These are phyloP conservation scores for Poa pratensis DNA, from an alignment of 176 grass and related monocot species.

Conservation along the genomic window DNA sequence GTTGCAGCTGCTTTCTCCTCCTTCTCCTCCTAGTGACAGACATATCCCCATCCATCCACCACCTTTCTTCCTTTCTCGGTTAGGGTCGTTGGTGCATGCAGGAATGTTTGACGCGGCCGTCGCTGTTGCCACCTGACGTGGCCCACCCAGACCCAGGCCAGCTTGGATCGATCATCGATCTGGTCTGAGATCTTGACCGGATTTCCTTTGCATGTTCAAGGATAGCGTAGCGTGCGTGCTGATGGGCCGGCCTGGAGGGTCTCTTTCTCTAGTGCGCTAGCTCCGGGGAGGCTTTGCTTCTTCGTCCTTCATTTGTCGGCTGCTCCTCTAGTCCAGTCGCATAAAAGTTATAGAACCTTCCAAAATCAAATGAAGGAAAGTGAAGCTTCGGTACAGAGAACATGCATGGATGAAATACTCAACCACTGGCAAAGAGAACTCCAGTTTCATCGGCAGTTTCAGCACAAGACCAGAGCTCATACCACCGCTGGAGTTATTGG, in stretches of 20 bases:
- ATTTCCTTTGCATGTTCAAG: not conserved
- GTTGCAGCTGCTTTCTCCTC: not conserved
- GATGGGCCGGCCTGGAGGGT: no score
- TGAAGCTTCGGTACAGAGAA: no score
- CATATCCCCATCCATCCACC: not conserved
- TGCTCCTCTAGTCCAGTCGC: not conserved
- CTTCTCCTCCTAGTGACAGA: not conserved
- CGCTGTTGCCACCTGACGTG: not conserved
- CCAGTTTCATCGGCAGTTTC: no score
- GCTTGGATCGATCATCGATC: not conserved
- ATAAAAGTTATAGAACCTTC: no score
- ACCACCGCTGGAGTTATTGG: no score
- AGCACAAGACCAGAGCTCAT: no score
- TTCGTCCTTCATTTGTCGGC: not conserved
- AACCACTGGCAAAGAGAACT: no score
- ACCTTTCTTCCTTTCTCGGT: not conserved
- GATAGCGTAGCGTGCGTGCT: not conserved
- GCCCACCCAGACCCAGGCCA: slow-evolving; percentile 21
- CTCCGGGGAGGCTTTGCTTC: not conserved
- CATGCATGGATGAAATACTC: no score
- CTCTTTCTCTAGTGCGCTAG: slow-evolving; percentile 4
- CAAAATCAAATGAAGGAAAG: no score
- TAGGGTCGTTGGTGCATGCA: slow-evolving; percentile 23
- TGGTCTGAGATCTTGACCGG: slow-evolving; percentile 16
- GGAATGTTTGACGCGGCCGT: slow-evolving; percentile 27